A percentile compares a stretch with the other conserved stretches of the same genome.
Evolutionary conservation across 2,329 filamentous ascomycete species (phyloP).

Genomic region (Pseudogymnoascus sp.): DNA sequence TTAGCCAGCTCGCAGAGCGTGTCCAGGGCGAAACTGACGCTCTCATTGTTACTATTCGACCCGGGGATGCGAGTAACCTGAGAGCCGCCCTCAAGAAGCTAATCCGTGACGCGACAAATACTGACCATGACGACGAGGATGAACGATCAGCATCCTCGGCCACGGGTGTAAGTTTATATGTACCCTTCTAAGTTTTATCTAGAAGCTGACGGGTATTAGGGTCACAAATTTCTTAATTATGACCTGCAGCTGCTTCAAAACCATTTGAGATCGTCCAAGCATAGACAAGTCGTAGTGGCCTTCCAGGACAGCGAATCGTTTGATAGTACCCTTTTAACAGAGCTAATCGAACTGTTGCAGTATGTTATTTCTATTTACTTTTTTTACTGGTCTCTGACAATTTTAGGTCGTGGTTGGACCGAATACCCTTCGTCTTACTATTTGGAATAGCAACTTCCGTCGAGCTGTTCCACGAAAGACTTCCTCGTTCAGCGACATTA

Average conservation of each 20-base stretch:
- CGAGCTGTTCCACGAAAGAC: conserved; percentile 67
- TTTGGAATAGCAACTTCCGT: conserved; percentile 78
- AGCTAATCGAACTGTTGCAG: conserved; percentile 63
- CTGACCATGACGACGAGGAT: conserved; percentile 47
- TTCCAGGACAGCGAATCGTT: conserved; percentile 81
- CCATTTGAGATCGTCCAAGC: conserved; percentile 46
- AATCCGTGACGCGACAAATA: conserved; percentile 57
- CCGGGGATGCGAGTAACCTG: conserved; percentile 64
- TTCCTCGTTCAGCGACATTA: conserved; percentile 61
- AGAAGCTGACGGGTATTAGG: conserved; percentile 33
- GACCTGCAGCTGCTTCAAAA: conserved; percentile 65
- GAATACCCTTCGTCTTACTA: conserved; percentile 68
- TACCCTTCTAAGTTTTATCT: not conserved
- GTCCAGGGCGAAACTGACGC: conserved; percentile 42
- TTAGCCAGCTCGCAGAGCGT: conserved; percentile 58
- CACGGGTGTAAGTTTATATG: conserved; percentile 38
- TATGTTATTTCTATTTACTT: conserved; percentile 32
- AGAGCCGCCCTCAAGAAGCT: conserved; percentile 67
- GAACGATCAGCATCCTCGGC: conserved; percentile 39
- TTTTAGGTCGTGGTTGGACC: conserved; percentile 58
- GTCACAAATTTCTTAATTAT: conserved; percentile 65
- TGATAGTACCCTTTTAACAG: conserved; percentile 63
- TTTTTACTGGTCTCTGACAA: conserved; percentile 10
- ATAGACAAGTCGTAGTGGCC: conserved; percentile 59
- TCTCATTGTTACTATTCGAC: conserved; percentile 59